Evolutionary conservation across 2,329 filamentous ascomycete species (phyloP), one percentile per base, ranked within the genome.

Genomic region (Capronia coronata): DNA sequence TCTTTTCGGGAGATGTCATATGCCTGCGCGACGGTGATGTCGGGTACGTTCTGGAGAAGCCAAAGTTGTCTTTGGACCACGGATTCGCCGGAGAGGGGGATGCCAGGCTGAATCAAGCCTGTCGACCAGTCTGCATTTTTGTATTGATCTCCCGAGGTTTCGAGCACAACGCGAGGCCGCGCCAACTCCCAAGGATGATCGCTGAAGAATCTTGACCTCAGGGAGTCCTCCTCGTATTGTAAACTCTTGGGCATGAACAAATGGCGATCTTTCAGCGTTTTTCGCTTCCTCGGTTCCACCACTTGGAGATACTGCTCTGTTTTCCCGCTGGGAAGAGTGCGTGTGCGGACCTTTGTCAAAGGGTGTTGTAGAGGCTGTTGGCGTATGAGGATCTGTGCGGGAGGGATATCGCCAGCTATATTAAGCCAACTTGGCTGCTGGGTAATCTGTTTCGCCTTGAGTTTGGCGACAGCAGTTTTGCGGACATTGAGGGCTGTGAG

Each of bases 111-210:
- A 61, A 76, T 73, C 59, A 94, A 68, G 19, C 76, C 79, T 61
- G 69, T 82, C 60, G 83, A 86, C 54, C 58, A 62, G 43, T 62
- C 56, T 62, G 81, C 82, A 47, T 71, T 74, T 65, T 84, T 79
- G 44, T 80, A 75, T 64, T 98, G 91, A 64, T 84, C 86, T 46
- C 93, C 93, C 62, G 91, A 85, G 59, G 82, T 75, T 70, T 98
- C 93, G 8, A 97, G 71, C 40, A 98, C 74, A 51, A 95, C 76
- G 59, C 87, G 78, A 47, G 93, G 93, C 55, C 91, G 78, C 14
- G 93, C 93, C 64, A 98, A 73, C 70, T 98, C 93, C 93, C 93
- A 98, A 3, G 93, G 93, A 66, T 98, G 93, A 67, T 98, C 91
- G 63, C 77, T 81, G 73, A 87, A 98, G 72, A 97, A 98, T 22